Percentiles rank a stretch among this genome's conserved stretches.
These are phyloP conservation scores for Pelargonium nanum DNA, from an alignment of 345 rosid species.

Conservation along the genomic window DNA sequence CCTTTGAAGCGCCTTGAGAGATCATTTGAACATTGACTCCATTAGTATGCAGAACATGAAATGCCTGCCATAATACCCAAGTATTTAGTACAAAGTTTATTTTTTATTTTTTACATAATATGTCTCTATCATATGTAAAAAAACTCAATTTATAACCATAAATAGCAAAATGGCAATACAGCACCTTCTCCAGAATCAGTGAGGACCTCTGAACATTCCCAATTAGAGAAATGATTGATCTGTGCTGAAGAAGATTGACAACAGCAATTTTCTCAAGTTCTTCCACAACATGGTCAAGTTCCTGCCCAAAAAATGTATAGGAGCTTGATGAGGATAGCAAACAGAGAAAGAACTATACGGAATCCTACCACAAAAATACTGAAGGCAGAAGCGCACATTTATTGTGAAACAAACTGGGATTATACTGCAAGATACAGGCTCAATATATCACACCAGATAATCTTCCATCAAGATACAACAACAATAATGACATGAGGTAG, in stretches of 20 bases:
- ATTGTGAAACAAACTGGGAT: no score
- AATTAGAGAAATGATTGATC: constrained; percentile 89
- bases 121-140: no score
- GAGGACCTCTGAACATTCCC: constrained; percentile 94
- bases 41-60: constrained; percentile 64
- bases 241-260: constrained; percentile 69
- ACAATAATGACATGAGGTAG: background rate
- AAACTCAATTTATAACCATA: no score
- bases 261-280: constrained; percentile 95
- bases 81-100: background rate
- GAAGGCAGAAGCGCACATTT: no score
- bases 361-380: no score
- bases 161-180: background rate
- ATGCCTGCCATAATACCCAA: constrained; percentile 40
- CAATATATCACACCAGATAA: no score
- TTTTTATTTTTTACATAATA: no score
- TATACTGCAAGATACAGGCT: no score
- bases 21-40: constrained; percentile 98
- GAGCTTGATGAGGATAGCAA: no score
- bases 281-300: constrained; percentile 98
- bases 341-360: no score
- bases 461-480: no score
- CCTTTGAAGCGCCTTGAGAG: constrained; percentile 99
- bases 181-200: constrained; percentile 85
- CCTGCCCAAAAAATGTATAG: constrained; percentile 42